Conservation (phyloP, 345 rosid species). For the Gossypioides kirkii region DNA sequence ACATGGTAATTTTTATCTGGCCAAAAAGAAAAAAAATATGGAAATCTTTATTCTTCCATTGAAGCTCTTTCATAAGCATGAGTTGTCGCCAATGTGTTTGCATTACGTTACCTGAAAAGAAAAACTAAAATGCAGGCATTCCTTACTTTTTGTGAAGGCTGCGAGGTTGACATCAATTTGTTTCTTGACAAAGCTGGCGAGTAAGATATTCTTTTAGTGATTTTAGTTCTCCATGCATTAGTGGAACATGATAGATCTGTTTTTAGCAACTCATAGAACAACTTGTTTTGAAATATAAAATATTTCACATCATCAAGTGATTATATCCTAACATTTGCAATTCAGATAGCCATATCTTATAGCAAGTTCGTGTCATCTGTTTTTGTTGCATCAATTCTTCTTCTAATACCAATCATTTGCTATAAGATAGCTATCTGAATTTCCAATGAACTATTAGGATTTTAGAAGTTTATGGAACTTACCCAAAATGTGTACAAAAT, state of each 20-base stretch:
- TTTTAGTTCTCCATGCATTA: neutral
- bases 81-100: neutral
- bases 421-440: neutral
- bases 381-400: neutral
- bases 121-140: slow-evolving; percentile 57
- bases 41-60: slow-evolving; percentile 4
- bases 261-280: neutral
- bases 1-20: neutral
- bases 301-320: neutral
- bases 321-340: neutral
- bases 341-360: neutral
- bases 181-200: slow-evolving; percentile 87
- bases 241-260: neutral
- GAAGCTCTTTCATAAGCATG: neutral
- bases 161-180: slow-evolving; percentile 81
- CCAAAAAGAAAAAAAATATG: too few relatives aligned
- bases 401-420: neutral
- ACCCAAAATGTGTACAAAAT: neutral
- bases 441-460: neutral
- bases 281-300: slow-evolving; percentile 3
- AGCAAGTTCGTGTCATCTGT: neutral
- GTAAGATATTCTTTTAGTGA: slow-evolving; percentile 45
- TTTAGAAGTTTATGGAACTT: neutral
- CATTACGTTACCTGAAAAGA: neutral
- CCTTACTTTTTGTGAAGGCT: slow-evolving; percentile 81